These are phyloP conservation scores for Candida odintsovae DNA, from an alignment of 805 yeast genomes.

Conservation along the genomic window DNA sequence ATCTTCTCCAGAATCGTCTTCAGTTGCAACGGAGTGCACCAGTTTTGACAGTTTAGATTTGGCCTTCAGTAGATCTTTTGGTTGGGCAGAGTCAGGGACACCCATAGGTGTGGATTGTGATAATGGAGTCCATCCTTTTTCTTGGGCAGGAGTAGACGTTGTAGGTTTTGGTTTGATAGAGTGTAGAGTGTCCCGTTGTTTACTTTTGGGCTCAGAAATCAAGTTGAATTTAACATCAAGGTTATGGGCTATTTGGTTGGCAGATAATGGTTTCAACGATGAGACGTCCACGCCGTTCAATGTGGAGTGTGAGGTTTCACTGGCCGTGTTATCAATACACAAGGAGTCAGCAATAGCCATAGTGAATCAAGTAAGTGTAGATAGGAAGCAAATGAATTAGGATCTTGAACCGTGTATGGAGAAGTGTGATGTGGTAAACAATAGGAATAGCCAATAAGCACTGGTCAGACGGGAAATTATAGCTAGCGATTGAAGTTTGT, in stretches of 20 bases:
- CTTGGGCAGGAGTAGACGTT: conserved; percentile 9
- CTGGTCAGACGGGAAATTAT: neutral
- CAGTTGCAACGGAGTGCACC: conserved; percentile 10
- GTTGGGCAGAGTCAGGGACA: conserved; percentile 12
- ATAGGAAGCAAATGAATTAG: neutral
- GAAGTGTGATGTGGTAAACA: neutral
- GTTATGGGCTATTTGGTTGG: neutral
- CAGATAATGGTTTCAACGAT: neutral
- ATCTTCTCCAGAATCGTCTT: conserved; percentile 3
- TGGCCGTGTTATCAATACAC: conserved; percentile 1
- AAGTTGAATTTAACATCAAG: neutral
- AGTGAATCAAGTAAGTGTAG: neutral
- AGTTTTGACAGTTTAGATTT: conserved; percentile 20
- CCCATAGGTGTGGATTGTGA: conserved; percentile 23
- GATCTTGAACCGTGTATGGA: neutral
- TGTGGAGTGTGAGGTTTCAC: neutral
- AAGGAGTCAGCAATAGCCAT: conserved; percentile 4
- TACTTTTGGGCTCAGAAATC: neutral
- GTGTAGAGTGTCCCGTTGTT: neutral
- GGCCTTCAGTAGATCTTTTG: conserved; percentile 21
- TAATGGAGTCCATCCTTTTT: conserved; percentile 20
- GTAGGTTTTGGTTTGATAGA: neutral
- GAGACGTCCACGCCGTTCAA: neutral
- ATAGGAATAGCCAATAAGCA: neutral
- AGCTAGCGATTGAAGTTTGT: neutral